phyloP scores from a whole-genome alignment of 2,329 filamentous ascomycete species.

The Thermochaetoides dissita region DNA sequence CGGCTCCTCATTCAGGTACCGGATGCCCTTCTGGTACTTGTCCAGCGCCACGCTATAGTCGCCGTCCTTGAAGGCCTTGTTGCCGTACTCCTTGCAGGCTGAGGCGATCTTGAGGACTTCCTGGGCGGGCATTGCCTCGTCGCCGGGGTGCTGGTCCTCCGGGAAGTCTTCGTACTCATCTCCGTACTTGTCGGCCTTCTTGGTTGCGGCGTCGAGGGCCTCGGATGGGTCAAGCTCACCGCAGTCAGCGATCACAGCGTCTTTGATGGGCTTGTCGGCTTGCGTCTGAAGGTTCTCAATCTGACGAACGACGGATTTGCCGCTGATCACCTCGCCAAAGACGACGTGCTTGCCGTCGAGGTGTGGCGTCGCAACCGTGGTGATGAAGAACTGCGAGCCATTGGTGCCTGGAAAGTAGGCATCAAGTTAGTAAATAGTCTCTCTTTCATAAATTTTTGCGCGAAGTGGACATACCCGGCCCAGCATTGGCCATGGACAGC shows the following conservation, averaged over 20 bases:
- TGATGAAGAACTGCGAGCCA: conserved; percentile 96
- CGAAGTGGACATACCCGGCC: conserved; percentile 50
- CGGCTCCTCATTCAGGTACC: conserved; percentile 78
- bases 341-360: conserved; percentile 95
- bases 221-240: conserved; percentile 67
- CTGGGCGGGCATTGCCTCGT: conserved; percentile 46
- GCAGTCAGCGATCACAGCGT: conserved; percentile 67
- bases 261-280: conserved; percentile 63
- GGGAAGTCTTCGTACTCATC: conserved; percentile 94
- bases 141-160: conserved; percentile 52
- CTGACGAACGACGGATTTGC: conserved; percentile 80
- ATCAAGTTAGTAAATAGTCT: neutral
- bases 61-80: conserved; percentile 75
- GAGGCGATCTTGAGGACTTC: conserved; percentile 65
- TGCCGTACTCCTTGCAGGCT: conserved; percentile 83
- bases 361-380: conserved; percentile 87
- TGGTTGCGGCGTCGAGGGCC: conserved; percentile 47
- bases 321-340: conserved; percentile 84
- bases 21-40: conserved; percentile 89
- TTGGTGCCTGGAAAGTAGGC: conserved; percentile 55
- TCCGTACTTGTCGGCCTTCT: conserved; percentile 63
- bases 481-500: conserved; percentile 95
- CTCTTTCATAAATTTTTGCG: neutral
- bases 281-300: conserved; percentile 73
- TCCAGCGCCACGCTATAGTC: conserved; percentile 58